A percentile compares a stretch with the other conserved stretches of the same genome.
These are phyloP conservation scores for Elsinoe australis DNA, from an alignment of 2,329 filamentous ascomycete species.

Conservation along the genomic window DNA sequence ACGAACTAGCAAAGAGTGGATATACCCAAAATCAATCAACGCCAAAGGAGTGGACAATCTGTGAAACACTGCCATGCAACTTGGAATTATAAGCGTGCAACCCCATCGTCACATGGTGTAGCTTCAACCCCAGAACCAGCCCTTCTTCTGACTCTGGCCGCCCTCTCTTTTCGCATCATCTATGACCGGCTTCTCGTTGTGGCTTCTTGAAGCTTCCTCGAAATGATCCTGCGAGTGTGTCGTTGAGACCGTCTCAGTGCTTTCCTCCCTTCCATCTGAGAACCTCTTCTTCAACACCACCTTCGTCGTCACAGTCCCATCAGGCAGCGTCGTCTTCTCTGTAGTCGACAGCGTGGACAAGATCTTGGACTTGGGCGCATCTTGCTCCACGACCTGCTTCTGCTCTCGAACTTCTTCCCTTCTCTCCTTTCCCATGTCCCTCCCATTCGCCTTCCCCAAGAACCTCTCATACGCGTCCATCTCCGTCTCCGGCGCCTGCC, in stretches of 20 bases:
- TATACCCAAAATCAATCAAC: too few relatives aligned
- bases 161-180: neutral
- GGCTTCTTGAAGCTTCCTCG: neutral
- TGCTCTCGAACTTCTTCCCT: neutral
- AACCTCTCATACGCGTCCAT: slow-evolving; percentile 48
- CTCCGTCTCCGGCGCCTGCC: slow-evolving; percentile 35
- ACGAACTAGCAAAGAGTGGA: slow-evolving; percentile 3
- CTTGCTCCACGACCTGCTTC: neutral
- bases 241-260: slow-evolving; percentile 47
- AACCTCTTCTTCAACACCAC: slow-evolving; percentile 52
- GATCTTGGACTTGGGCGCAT: slow-evolving; percentile 27
- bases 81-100: neutral
- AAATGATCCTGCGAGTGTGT: slow-evolving; percentile 19
- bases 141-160: slow-evolving; percentile 10
- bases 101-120: too few relatives aligned
- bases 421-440: neutral
- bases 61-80: too few relatives aligned
- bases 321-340: slow-evolving; percentile 46
- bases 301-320: slow-evolving; percentile 52
- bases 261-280: slow-evolving; percentile 54
- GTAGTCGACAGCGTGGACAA: slow-evolving; percentile 52
- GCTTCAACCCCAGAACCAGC: slow-evolving; percentile 21
- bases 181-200: slow-evolving; percentile 12
- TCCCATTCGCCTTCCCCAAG: slow-evolving; percentile 25
- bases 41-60: neutral